A percentile compares a stretch with the other conserved stretches of the same genome.
These are phyloP conservation scores for Tausonia pullulans DNA, from an alignment of 1,284 basidiomycete species.

Conservation along the genomic window DNA sequence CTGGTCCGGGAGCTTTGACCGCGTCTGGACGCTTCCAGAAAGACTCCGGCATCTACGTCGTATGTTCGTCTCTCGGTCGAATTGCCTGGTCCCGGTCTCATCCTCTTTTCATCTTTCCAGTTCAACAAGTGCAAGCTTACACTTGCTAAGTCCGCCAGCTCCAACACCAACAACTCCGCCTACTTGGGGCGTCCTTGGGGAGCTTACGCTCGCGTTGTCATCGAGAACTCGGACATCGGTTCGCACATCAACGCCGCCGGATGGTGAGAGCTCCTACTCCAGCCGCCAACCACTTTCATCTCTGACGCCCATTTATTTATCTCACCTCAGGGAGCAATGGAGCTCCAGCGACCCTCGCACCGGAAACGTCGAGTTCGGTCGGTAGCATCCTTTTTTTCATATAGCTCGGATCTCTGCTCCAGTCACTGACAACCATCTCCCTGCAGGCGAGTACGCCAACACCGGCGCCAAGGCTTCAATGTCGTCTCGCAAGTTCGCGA, in stretches of 20 bases:
- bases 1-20: neutral
- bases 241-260: neutral
- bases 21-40: neutral
- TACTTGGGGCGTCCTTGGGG: neutral
- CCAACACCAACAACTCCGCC: neutral
- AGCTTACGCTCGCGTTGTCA: neutral
- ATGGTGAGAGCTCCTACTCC: neutral
- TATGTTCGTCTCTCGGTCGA: neutral
- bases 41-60: neutral
- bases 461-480: neutral
- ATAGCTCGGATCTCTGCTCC: neutral
- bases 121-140: neutral
- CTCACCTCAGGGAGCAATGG: too few species aligned
- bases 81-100: too few species aligned
- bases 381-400: neutral
- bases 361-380: neutral
- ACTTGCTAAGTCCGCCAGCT: neutral
- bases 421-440: neutral
- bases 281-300: neutral
- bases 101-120: too few species aligned
- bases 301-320: neutral
- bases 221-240: neutral
- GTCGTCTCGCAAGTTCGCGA: neutral
- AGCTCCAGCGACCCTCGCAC: neutral
- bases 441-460: neutral